These are phyloP conservation scores for Pyrenopolyporus hunteri DNA, from an alignment of 495 filamentous ascomycete species.

Conservation along the genomic window DNA sequence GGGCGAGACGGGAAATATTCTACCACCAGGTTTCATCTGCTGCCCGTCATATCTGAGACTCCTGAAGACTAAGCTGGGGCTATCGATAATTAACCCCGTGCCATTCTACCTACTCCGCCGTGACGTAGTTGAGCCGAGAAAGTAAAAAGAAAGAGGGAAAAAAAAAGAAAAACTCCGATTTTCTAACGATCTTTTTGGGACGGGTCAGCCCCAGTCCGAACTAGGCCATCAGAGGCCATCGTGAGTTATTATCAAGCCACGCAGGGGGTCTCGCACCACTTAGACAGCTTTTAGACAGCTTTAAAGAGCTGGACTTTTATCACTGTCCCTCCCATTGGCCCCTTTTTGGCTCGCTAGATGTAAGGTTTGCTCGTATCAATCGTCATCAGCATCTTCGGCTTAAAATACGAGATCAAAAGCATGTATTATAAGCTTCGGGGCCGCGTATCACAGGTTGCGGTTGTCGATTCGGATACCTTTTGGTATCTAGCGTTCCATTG, in stretches of 20 bases:
- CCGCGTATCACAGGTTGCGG: conserved; percentile 28
- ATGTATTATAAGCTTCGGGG: conserved; percentile 30
- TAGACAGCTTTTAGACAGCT: background rate
- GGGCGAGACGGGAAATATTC: conserved; percentile 12
- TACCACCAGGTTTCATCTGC: conserved; percentile 30
- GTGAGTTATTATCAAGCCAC: conserved; percentile 14
- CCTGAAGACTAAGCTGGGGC: conserved; percentile 13
- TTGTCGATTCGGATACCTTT: conserved; percentile 4
- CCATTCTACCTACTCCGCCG: conserved; percentile 16
- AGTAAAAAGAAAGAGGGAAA: background rate
- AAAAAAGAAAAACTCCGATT: conserved; percentile 21
- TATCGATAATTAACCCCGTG: conserved; percentile 11
- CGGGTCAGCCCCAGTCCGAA: conserved; percentile 14
- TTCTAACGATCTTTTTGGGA: conserved; percentile 20
- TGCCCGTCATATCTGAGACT: conserved; percentile 30
- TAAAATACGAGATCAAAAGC: conserved; percentile 32
- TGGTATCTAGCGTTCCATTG: conserved; percentile 15
- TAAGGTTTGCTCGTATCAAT: conserved; percentile 29
- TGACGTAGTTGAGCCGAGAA: conserved; percentile 24
- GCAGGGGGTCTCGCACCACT: conserved; percentile 9
- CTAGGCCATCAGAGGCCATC: conserved; percentile 18
- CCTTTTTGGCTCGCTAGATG: background rate
- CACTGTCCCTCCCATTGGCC: background rate
- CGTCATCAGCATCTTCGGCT: conserved; percentile 22
- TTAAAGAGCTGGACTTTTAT: background rate